A percentile compares a stretch with the other conserved stretches of the same genome.
These are phyloP conservation scores for Secale cereale DNA, from an alignment of 176 grass and related monocot genomes.

Conservation along the genomic window DNA sequence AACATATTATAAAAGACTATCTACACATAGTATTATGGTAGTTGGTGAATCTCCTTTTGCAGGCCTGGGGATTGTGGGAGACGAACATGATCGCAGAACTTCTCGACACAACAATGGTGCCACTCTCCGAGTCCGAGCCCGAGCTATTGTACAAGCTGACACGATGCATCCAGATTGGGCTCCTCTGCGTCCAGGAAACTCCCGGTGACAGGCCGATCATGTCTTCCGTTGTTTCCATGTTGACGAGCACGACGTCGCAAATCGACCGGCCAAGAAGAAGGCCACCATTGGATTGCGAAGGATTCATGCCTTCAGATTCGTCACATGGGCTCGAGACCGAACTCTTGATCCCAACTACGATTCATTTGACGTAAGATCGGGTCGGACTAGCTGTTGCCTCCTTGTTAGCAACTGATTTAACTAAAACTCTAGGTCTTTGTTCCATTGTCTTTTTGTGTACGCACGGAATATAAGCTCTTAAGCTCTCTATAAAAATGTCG, in stretches of 20 bases:
- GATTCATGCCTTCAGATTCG: background rate
- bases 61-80: conserved; percentile 49
- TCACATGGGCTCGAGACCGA: background rate
- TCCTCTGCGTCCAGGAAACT: conserved; percentile 42
- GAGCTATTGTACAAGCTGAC: background rate
- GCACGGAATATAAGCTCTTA: too few relatives aligned
- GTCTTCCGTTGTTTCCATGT: conserved; percentile 27
- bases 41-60: background rate
- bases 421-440: too few relatives aligned
- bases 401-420: too few relatives aligned
- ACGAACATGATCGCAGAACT: background rate
- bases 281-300: background rate
- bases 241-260: conserved; percentile 2
- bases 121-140: background rate
- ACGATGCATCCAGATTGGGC: conserved; percentile 47
- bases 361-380: background rate
- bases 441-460: too few relatives aligned
- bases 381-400: too few relatives aligned
- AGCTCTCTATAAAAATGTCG: too few relatives aligned
- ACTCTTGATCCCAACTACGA: background rate
- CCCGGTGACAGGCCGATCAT: conserved; percentile 32
- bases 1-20: too few relatives aligned
- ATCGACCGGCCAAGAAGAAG: conserved; percentile 9
- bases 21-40: too few relatives aligned
- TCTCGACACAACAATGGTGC: background rate